A percentile compares a stretch with the other conserved stretches of the same genome.
Conservation (phyloP, 306 rosid species). For the Prunus mira region DNA sequence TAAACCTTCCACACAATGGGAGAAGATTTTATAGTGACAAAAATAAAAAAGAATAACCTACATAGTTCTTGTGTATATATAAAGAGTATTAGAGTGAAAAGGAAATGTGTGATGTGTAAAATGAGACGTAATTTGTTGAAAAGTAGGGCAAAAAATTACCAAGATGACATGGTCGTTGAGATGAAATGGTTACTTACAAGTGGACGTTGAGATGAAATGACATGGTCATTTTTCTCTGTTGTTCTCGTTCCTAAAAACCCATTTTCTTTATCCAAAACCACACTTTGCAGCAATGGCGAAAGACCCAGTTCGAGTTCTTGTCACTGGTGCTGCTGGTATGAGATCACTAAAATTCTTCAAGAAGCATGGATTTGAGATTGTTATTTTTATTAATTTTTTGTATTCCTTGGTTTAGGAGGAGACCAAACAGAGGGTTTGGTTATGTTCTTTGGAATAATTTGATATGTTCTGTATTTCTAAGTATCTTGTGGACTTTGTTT, state of each 20-base stretch:
- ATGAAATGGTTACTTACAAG: not conserved
- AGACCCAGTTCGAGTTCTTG: constrained; percentile 39
- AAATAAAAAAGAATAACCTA: too few species aligned
- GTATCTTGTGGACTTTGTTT: constrained; percentile 42
- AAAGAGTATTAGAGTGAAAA: too few species aligned
- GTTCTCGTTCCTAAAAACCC: not conserved
- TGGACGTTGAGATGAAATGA: not conserved
- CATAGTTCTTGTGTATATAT: too few species aligned
- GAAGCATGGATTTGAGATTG: not conserved
- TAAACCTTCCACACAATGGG: too few species aligned
- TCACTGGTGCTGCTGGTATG: constrained; percentile 61
- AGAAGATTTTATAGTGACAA: too few species aligned
- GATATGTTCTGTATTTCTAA: constrained; percentile 17
- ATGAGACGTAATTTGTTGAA: too few species aligned
- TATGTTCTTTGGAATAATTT: constrained; percentile 37
- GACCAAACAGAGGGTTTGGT: constrained; percentile 13
- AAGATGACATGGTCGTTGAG: not conserved
- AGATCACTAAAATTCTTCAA: not conserved
- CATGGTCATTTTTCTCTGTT: not conserved
- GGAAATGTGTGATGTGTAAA: too few species aligned
- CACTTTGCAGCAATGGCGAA: constrained; percentile 30
- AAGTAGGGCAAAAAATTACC: not conserved
- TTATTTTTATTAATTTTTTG: not conserved
- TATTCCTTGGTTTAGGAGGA: constrained; percentile 1
- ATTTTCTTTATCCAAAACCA: not conserved